Conservation (phyloP, 108 stramenopile genomes). For the Conticribra guillardii region DNA sequence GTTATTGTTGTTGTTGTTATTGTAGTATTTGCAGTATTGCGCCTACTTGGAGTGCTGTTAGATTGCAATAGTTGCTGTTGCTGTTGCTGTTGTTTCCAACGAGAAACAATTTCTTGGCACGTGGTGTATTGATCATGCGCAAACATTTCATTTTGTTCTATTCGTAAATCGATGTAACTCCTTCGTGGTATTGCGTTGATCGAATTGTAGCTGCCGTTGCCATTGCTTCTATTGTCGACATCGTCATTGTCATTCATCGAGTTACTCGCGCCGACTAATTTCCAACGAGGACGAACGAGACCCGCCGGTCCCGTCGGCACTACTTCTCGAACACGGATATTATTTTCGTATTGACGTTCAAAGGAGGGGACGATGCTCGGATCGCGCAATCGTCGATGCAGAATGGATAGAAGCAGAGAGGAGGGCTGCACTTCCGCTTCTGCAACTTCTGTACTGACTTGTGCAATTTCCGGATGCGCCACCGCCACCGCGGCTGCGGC, state of each 20-base stretch:
- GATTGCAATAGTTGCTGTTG: no score
- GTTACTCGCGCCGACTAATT: background rate
- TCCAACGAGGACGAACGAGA: slow-evolving; percentile 28
- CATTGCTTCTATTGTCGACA: background rate
- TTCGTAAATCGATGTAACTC: slow-evolving; percentile 39
- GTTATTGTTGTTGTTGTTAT: no score
- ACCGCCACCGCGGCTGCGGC: no score
- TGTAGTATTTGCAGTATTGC: no score
- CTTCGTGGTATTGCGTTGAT: slow-evolving; percentile 22
- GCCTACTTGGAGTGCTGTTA: no score
- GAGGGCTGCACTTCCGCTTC: slow-evolving; percentile 15
- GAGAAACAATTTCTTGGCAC: slow-evolving; percentile 16
- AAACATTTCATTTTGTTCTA: slow-evolving; percentile 40
- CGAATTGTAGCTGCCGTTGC: background rate
- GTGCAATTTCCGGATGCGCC: no score
- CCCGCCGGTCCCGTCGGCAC: background rate
- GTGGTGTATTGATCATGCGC: slow-evolving; percentile 21
- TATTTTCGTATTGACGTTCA: background rate
- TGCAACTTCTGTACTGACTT: background rate
- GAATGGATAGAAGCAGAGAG: slow-evolving; percentile 8
- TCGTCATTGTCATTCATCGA: no score
- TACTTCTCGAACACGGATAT: background rate
- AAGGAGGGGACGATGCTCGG: slow-evolving; percentile 24
- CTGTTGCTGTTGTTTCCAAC: no score
- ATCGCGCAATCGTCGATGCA: slow-evolving; percentile 27